These are phyloP conservation scores for Oryza glaberrima DNA, from an alignment of 176 grass and related monocot genomes.

Conservation along the genomic window DNA sequence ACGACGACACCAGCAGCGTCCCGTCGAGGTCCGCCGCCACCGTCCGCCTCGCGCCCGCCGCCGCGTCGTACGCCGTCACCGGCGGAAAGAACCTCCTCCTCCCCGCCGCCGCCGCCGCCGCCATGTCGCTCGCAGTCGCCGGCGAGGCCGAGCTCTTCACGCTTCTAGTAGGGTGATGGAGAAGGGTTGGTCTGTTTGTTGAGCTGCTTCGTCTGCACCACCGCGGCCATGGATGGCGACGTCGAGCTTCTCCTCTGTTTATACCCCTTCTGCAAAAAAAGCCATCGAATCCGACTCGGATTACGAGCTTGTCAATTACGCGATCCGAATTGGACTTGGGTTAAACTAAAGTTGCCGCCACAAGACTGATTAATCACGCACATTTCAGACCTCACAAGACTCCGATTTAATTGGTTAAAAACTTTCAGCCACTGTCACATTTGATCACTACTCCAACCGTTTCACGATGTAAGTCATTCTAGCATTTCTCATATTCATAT, in stretches of 20 bases:
- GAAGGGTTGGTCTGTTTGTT: not conserved
- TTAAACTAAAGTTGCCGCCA: not conserved
- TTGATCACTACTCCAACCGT: too few species aligned
- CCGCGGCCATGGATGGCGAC: not conserved
- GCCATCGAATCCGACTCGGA: not conserved
- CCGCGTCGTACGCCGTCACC: conserved; percentile 42
- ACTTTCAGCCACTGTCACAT: too few species aligned
- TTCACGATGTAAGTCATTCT: too few species aligned
- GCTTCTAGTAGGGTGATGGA: not conserved
- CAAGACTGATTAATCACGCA: not conserved
- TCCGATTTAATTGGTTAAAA: too few species aligned
- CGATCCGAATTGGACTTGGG: not conserved
- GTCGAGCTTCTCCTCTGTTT: not conserved
- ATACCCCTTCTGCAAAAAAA: not conserved
- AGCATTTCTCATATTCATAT: too few species aligned
- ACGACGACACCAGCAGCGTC: conserved; percentile 72
- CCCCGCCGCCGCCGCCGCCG: not conserved
- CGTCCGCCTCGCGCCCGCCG: not conserved
- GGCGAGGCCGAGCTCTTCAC: not conserved
- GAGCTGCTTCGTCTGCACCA: not conserved
- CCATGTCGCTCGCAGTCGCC: not conserved
- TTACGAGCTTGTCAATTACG: not conserved
- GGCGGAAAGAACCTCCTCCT: conserved; percentile 50
- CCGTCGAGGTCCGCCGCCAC: conserved; percentile 81
- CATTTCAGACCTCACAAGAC: not conserved